These are phyloP conservation scores for Ligustrum vulgare DNA, from an alignment of 257 asterid genomes.

Conservation along the genomic window DNA sequence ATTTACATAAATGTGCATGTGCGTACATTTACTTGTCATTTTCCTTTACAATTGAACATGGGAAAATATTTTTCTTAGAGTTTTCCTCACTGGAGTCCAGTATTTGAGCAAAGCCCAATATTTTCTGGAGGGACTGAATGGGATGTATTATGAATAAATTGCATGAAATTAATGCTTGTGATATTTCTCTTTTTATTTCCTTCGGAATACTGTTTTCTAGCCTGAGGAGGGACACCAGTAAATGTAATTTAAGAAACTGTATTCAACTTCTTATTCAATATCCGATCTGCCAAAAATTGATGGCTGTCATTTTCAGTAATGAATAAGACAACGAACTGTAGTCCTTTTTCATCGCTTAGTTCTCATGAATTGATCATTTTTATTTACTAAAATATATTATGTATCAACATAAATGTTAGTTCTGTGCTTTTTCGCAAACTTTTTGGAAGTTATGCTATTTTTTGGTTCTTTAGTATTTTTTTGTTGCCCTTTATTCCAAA, in stretches of 20 bases:
- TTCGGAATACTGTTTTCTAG: background rate
- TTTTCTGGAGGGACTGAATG: background rate
- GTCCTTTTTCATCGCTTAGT: background rate
- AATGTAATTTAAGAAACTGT: background rate
- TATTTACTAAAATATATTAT: background rate
- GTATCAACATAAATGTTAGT: background rate
- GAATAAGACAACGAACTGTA: conserved; percentile 1
- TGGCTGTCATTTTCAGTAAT: background rate
- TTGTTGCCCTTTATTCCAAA: background rate
- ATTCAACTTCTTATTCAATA: background rate
- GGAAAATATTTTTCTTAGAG: background rate
- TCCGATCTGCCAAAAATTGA: conserved; percentile 10
- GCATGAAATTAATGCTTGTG: background rate
- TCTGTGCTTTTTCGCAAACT: background rate
- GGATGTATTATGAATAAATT: background rate
- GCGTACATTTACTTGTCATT: background rate
- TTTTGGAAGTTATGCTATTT: background rate
- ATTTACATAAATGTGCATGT: background rate
- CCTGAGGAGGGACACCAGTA: background rate
- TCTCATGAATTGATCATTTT: background rate
- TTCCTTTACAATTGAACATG: background rate
- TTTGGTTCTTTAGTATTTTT: background rate
- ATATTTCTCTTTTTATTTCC: background rate
- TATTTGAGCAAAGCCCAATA: background rate
- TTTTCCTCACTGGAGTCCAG: background rate